Percentiles rank a stretch among this genome's conserved stretches.
Conservation (phyloP, 352 stramenopile genomes). For the Phytophthora chlamydospora region DNA sequence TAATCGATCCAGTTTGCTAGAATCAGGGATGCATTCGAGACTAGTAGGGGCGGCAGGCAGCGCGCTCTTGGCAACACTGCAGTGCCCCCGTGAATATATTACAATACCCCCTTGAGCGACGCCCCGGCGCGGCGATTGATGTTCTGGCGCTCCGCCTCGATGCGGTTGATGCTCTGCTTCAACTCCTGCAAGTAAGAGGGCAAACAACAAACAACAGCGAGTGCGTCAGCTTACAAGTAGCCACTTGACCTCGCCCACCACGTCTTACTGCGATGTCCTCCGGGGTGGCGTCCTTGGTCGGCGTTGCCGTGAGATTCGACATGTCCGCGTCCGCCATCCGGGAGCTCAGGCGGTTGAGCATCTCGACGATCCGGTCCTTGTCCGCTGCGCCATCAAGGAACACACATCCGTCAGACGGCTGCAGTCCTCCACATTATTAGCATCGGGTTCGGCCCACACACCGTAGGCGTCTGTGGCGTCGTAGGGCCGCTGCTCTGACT, state of each 20-base stretch:
- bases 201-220: conserved; percentile 7
- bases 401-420: background rate
- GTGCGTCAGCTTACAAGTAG: no score
- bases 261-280: conserved; percentile 75
- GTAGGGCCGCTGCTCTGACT: conserved; percentile 64
- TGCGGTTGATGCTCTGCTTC: conserved; percentile 76
- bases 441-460: conserved; percentile 21
- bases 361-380: conserved; percentile 87
- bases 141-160: conserved; percentile 81
- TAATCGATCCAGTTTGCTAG: conserved; percentile 27
- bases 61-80: conserved; percentile 7
- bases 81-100: conserved; percentile 40
- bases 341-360: conserved; percentile 88
- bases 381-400: conserved; percentile 49
- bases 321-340: conserved; percentile 89
- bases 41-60: conserved; percentile 13
- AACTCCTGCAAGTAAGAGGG: conserved; percentile 48
- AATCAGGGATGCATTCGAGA: conserved; percentile 35
- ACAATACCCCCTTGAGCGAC: conserved; percentile 81
- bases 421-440: background rate
- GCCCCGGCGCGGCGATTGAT: conserved; percentile 78
- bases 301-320: conserved; percentile 83
- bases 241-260: background rate
- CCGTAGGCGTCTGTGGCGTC: conserved; percentile 81
- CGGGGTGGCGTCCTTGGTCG: conserved; percentile 76